Conservation (phyloP, 345 rosid genomes). For the Eucalyptus guilfoylei region DNA sequence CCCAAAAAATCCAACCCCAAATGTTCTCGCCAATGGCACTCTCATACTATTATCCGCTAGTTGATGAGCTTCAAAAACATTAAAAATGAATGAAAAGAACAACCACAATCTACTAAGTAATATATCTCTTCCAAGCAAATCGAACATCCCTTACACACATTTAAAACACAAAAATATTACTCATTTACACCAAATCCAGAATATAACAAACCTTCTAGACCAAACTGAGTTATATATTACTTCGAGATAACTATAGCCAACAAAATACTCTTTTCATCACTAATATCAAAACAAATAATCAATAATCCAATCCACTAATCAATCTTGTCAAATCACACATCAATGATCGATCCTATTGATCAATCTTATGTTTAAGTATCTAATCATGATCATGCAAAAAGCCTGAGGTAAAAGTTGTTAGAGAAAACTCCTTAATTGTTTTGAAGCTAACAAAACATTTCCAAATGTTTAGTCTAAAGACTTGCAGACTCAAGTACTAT, state of each 20-base stretch:
- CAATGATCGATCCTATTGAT: neutral
- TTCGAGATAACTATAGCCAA: neutral
- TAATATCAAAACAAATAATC: neutral
- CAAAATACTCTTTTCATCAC: neutral
- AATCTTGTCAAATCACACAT: neutral
- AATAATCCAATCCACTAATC: neutral
- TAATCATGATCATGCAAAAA: neutral
- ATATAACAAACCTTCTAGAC: neutral
- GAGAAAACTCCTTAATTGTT: too few species aligned
- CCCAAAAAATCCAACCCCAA: neutral
- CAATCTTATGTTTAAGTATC: neutral
- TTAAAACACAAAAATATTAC: neutral
- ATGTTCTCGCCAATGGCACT: neutral
- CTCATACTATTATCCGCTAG: rapidly evolving
- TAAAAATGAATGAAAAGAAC: neutral
- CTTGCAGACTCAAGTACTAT: too few species aligned
- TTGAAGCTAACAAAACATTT: too few species aligned
- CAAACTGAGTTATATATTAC: neutral
- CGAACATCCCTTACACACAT: neutral
- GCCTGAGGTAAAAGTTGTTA: neutral
- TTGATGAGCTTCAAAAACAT: neutral
- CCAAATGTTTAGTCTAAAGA: too few species aligned
- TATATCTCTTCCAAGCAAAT: neutral
- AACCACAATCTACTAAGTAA: neutral
- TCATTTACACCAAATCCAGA: neutral